Percentiles rank a stretch among this genome's conserved stretches.
Evolutionary conservation across 2,329 filamentous ascomycete genomes (phyloP).

Genomic region (Xylariaceae sp.): DNA sequence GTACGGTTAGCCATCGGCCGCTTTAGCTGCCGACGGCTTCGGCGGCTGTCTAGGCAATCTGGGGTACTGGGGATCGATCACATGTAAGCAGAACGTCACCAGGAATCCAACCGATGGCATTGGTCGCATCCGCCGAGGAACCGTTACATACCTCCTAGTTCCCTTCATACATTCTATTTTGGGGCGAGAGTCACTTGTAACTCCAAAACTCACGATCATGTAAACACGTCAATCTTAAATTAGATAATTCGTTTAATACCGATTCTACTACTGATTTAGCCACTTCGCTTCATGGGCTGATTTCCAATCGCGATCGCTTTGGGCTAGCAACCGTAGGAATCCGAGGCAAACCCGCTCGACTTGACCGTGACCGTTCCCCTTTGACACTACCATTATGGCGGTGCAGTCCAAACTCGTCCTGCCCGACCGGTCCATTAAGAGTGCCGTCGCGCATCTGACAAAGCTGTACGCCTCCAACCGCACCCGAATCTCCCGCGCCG

Average conservation of each 20-base stretch:
- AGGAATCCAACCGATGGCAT: conserved; percentile 14
- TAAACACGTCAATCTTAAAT: conserved; percentile 22
- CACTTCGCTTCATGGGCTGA: conserved; percentile 21
- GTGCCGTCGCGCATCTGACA: conserved; percentile 67
- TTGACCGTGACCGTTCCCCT: neutral
- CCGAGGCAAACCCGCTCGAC: conserved; percentile 1
- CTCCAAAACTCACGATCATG: conserved; percentile 22
- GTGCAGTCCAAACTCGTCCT: conserved; percentile 73
- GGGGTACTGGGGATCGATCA: conserved; percentile 31
- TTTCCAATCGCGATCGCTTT: conserved; percentile 6
- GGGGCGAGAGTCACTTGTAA: neutral
- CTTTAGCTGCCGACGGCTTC: neutral
- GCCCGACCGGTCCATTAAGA: conserved; percentile 65
- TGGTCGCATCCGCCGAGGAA: conserved; percentile 34
- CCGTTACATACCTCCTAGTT: conserved; percentile 3
- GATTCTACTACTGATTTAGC: neutral
- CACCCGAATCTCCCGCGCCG: conserved; percentile 77
- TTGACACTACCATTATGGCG: too few relatives aligned
- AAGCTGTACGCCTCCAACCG: conserved; percentile 77
- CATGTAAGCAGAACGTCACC: conserved; percentile 36
- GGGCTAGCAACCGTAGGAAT: conserved; percentile 22
- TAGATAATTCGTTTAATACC: conserved; percentile 3
- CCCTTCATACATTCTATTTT: neutral
- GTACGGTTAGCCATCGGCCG: too few relatives aligned
- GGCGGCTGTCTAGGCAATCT: neutral